phyloP scores from a whole-genome alignment of 1,284 basidiomycete genomes.

The Boletus mariae region DNA sequence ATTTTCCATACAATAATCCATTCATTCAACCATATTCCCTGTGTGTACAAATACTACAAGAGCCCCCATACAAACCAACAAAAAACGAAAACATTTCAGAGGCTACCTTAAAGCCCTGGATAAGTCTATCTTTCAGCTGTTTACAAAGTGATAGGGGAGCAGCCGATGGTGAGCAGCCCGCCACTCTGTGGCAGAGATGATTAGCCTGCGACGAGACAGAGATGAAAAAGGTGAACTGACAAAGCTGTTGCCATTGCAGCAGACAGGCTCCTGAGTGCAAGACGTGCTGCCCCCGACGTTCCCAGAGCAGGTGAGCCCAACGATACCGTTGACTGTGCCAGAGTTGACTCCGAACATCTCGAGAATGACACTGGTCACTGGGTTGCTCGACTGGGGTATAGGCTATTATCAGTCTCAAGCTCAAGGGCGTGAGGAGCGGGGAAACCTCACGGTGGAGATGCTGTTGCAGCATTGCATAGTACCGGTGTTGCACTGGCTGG shows the following conservation, averaged over 20 bases:
- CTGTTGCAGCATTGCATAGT: constrained; percentile 8
- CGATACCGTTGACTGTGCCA: neutral
- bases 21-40: neutral
- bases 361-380: neutral
- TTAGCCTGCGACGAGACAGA: neutral
- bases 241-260: constrained; percentile 7
- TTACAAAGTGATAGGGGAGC: constrained; percentile 6
- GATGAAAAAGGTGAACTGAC: constrained; percentile 1
- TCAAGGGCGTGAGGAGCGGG: neutral
- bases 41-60: neutral
- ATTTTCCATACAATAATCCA: too few species aligned
- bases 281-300: neutral
- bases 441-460: neutral
- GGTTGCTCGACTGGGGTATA: neutral
- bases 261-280: constrained; percentile 14
- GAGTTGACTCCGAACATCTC: neutral
- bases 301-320: constrained; percentile 7
- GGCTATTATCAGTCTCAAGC: neutral
- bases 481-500: neutral
- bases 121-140: neutral
- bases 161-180: constrained; percentile 17
- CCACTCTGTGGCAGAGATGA: neutral
- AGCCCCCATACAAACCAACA: neutral
- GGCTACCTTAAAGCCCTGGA: neutral
- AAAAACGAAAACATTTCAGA: neutral